Evolutionary conservation across 768 basidiomycete genomes (phyloP).

Genomic region (Trametes cingulata): DNA sequence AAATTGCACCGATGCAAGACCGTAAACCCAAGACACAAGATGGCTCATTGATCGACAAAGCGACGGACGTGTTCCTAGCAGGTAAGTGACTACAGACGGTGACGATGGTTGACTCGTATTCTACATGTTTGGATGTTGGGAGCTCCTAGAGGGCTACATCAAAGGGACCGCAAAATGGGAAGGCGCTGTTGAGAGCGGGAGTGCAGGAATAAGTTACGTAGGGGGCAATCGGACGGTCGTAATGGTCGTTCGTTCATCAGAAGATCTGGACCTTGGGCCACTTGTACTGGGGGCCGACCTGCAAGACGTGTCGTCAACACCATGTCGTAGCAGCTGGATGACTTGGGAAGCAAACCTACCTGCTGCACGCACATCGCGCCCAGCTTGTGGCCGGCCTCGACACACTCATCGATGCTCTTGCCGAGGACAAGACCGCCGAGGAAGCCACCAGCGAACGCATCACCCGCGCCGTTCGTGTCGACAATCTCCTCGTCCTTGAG

Average conservation of each 20-base stretch:
- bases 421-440: conserved; percentile 81
- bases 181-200: conserved; percentile 26
- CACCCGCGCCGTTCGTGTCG: conserved; percentile 98
- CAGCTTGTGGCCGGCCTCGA: conserved; percentile 85
- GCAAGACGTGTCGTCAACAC: conserved; percentile 4
- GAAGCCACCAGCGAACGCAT: conserved; percentile 97
- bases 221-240: background rate
- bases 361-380: conserved; percentile 84
- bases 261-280: conserved; percentile 58
- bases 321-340: background rate
- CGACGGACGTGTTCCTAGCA: background rate
- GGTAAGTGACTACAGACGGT: conserved; percentile 22
- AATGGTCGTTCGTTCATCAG: conserved; percentile 16
- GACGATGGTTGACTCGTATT: conserved; percentile 30
- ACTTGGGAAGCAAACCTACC: conserved; percentile 41
- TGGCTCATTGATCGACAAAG: background rate
- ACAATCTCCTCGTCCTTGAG: conserved; percentile 70
- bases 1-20: too few relatives aligned
- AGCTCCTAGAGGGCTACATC: conserved; percentile 17
- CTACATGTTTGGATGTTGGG: conserved; percentile 23
- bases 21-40: background rate
- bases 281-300: conserved; percentile 58
- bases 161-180: conserved; percentile 6
- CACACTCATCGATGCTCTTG: conserved; percentile 71
- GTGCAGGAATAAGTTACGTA: conserved; percentile 16